Evolutionary conservation across 129 eudicot species (phyloP).

Genomic region (Helichrysum umbraculigerum): DNA sequence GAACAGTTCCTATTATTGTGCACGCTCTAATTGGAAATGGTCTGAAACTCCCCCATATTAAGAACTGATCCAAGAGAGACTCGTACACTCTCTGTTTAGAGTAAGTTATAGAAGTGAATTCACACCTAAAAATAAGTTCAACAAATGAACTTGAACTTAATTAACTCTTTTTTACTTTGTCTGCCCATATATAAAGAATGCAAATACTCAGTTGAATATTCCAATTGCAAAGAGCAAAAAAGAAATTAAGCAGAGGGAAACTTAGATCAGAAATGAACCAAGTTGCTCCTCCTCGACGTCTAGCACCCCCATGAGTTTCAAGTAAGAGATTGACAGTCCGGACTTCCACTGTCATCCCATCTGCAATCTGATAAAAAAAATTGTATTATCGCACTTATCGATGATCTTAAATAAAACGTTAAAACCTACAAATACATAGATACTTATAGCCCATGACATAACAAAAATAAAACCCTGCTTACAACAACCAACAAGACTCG

Average conservation of each 20-base stretch:
- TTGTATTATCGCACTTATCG: slow-evolving; percentile 2
- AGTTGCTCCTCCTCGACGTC: slow-evolving; percentile 83
- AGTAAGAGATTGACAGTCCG: slow-evolving; percentile 84
- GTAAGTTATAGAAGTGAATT: background rate
- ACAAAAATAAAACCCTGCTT: background rate
- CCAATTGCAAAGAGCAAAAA: slow-evolving; percentile 3
- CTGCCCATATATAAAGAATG: background rate
- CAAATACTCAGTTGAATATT: background rate
- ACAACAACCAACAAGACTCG: slow-evolving; percentile 9
- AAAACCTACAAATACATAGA: background rate
- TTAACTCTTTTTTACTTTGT: background rate
- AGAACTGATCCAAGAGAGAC: background rate
- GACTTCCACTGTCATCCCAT: slow-evolving; percentile 96
- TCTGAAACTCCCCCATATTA: background rate
- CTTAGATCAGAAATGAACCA: slow-evolving; percentile 47
- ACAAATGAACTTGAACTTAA: background rate
- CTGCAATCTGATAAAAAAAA: slow-evolving; percentile 75
- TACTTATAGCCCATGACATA: slow-evolving; percentile 8
- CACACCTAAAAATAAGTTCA: background rate
- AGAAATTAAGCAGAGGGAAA: slow-evolving; percentile 13
- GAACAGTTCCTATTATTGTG: background rate
- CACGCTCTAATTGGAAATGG: background rate
- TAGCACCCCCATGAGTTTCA: slow-evolving; percentile 96
- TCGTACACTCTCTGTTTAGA: background rate
- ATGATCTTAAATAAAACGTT: slow-evolving; percentile 2